These are phyloP conservation scores for Aureobasidium melanogenum DNA, from an alignment of 2,329 filamentous ascomycete species.

Conservation along the genomic window DNA sequence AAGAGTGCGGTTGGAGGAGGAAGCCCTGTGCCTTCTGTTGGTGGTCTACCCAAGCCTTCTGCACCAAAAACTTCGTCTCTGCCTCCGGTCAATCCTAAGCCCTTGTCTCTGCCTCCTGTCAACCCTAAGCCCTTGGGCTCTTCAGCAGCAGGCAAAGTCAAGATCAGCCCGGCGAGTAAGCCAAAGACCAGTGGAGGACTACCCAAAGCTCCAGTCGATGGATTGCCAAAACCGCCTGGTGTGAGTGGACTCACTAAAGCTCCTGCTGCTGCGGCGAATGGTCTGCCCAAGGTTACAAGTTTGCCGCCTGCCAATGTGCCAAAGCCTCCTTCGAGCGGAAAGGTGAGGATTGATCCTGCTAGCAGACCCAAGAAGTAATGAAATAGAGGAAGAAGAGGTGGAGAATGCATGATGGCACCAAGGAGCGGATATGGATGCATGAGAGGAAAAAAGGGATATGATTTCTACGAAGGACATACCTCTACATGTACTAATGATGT, in stretches of 20 bases:
- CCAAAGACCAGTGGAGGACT: conserved; percentile 10
- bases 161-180: conserved; percentile 16
- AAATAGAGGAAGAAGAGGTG: not conserved
- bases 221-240: conserved; percentile 1
- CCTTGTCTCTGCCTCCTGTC: not conserved
- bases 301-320: conserved; percentile 5
- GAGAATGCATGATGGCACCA: not conserved
- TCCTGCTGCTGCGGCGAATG: not conserved
- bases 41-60: not conserved
- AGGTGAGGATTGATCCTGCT: conserved; percentile 16
- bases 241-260: not conserved
- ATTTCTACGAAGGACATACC: not conserved
- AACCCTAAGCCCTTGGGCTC: not conserved
- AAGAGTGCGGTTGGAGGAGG: not conserved
- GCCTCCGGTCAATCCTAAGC: not conserved
- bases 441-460: not conserved
- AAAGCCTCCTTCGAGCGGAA: conserved; percentile 11
- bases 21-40: not conserved
- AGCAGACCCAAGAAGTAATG: conserved; percentile 13
- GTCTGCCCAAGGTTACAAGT: not conserved
- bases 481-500: not conserved
- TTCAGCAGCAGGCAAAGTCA: conserved; percentile 11
- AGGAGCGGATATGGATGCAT: not conserved
- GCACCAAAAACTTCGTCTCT: not conserved
- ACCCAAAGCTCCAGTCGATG: conserved; percentile 2